Conservation (phyloP, 768 basidiomycete species). For the Naganishia randhawae region DNA sequence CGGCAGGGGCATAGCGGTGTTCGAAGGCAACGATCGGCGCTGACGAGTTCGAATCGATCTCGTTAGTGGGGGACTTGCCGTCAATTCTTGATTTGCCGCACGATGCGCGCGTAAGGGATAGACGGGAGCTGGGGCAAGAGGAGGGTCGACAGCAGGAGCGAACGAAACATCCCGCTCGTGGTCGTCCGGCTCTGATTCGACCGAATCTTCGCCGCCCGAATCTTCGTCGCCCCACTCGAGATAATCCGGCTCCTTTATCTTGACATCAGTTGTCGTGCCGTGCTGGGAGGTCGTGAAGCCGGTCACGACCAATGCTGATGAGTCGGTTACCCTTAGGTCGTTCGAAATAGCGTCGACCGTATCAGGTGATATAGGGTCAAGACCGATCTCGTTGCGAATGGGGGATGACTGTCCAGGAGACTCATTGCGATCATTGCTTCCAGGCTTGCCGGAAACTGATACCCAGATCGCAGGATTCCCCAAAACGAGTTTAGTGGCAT, state of each 20-base stretch:
- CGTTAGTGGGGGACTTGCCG: neutral
- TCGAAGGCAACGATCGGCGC: too few relatives aligned
- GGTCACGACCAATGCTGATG: neutral
- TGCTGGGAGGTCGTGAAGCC: neutral
- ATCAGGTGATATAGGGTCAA: neutral
- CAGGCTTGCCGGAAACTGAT: neutral
- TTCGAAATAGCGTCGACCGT: neutral
- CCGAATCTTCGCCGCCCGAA: neutral
- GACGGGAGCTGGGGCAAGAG: neutral
- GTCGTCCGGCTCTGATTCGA: neutral
- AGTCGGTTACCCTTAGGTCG: neutral
- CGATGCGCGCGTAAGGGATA: neutral
- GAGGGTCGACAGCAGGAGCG: neutral
- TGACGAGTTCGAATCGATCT: neutral
- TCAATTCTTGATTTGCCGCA: neutral
- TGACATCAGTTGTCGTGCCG: neutral
- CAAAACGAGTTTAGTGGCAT: neutral
- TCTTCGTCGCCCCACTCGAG: neutral
- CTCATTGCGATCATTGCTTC: neutral
- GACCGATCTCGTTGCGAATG: neutral
- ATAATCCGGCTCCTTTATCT: neutral
- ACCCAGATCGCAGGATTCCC: neutral
- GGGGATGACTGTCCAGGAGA: neutral
- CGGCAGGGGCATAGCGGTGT: too few relatives aligned
- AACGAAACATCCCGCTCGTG: neutral